Evolutionary conservation across 2,329 filamentous ascomycete genomes (phyloP).

Genomic region (Xylaria sp.): DNA sequence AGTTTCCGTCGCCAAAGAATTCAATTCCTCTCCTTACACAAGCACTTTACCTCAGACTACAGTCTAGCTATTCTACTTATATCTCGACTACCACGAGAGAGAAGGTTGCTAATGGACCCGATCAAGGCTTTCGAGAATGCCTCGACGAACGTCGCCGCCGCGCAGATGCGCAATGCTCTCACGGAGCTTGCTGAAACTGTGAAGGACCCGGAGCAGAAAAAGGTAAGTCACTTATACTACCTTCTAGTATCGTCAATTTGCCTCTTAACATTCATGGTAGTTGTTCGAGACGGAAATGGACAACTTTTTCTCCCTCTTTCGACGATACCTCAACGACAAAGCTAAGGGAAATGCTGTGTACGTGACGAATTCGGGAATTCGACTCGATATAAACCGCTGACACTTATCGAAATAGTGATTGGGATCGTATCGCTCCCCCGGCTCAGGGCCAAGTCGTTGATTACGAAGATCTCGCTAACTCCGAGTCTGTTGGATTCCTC

Average conservation of each 20-base stretch:
- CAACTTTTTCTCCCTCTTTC: slow-evolving; percentile 99
- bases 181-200: slow-evolving; percentile 93
- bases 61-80: not conserved
- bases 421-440: slow-evolving; percentile 95
- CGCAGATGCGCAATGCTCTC: slow-evolving; percentile 98
- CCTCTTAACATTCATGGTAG: slow-evolving; percentile 55
- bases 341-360: slow-evolving; percentile 94
- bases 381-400: slow-evolving; percentile 16
- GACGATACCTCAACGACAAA: slow-evolving; percentile 98
- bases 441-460: slow-evolving; percentile 94
- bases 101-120: slow-evolving; percentile 49
- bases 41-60: not conserved
- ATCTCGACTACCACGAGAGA: slow-evolving; percentile 25
- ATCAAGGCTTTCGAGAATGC: slow-evolving; percentile 97
- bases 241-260: not conserved
- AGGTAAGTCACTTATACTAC: slow-evolving; percentile 66
- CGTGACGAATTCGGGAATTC: slow-evolving; percentile 48
- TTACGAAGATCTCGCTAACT: slow-evolving; percentile 90
- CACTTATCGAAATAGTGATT: slow-evolving; percentile 71
- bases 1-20: not conserved
- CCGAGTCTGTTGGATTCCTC: slow-evolving; percentile 91
- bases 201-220: slow-evolving; percentile 81
- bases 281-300: slow-evolving; percentile 99
- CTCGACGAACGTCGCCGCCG: slow-evolving; percentile 95
- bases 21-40: not conserved